These are phyloP conservation scores for Teratosphaeria epicoccoides DNA, from an alignment of 2,329 filamentous ascomycete genomes.

Conservation along the genomic window DNA sequence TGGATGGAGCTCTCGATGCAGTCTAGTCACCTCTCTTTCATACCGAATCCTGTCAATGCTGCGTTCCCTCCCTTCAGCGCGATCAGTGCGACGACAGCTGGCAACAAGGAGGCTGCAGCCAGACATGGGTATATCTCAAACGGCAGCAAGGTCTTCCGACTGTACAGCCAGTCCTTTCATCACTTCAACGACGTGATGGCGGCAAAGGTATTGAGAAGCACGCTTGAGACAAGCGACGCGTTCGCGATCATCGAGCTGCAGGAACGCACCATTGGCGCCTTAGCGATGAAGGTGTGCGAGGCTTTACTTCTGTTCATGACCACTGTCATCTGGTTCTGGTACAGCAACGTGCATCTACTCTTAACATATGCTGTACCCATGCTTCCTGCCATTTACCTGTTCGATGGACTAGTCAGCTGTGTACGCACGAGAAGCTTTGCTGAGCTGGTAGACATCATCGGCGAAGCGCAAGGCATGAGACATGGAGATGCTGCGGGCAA, in stretches of 20 bases:
- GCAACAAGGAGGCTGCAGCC: conserved; percentile 7
- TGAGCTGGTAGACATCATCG: conserved; percentile 53
- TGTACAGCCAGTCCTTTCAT: conserved; percentile 68
- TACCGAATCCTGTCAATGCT: conserved; percentile 55
- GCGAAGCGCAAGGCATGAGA: conserved; percentile 32
- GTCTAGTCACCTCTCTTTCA: conserved; percentile 45
- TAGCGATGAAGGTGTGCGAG: conserved; percentile 26
- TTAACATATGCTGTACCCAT: conserved; percentile 58
- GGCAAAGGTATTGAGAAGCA: conserved; percentile 50
- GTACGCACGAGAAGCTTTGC: conserved; percentile 55
- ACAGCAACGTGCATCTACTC: conserved; percentile 46
- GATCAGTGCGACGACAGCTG: conserved; percentile 34
- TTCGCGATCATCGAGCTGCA: conserved; percentile 69
- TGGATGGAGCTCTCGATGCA: conserved; percentile 24
- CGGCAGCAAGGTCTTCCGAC: conserved; percentile 44
- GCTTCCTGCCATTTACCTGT: conserved; percentile 55
- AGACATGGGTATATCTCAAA: conserved; percentile 5
- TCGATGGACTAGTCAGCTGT: conserved; percentile 59
- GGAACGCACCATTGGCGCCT: conserved; percentile 37
- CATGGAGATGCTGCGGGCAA: conserved; percentile 6
- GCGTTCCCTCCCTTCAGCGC: conserved; percentile 40
- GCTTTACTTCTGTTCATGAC: conserved; percentile 42
- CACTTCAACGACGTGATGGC: conserved; percentile 61
- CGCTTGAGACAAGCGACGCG: conserved; percentile 53
- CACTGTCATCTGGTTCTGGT: conserved; percentile 43